A percentile compares a stretch with the other conserved stretches of the same genome.
Evolutionary conservation across 768 basidiomycete species (phyloP).

Genomic region (Peribolospora baueri): DNA sequence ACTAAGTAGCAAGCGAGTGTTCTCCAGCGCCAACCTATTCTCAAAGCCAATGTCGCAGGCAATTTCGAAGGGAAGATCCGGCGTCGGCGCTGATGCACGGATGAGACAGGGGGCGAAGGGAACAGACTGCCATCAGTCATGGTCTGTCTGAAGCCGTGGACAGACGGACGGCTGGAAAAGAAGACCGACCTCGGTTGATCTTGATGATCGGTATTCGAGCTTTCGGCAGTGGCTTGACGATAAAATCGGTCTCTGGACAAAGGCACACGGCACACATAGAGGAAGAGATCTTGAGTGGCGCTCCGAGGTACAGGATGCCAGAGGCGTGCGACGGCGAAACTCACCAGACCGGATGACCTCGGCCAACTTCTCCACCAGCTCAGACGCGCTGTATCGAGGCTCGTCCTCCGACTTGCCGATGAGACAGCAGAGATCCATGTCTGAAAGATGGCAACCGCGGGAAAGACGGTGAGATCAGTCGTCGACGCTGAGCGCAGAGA

Average conservation of each 20-base stretch:
- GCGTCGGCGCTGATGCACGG: conserved; percentile 25
- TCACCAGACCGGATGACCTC: conserved; percentile 76
- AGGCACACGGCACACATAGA: neutral
- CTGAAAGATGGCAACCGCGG: conserved; percentile 23
- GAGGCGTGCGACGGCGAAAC: conserved; percentile 15
- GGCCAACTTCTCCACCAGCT: conserved; percentile 82
- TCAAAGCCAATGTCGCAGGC: conserved; percentile 98
- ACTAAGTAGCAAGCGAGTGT: conserved; percentile 82
- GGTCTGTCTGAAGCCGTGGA: neutral
- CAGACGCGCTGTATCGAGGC: conserved; percentile 46
- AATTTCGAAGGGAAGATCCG: conserved; percentile 58
- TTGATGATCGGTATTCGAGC: conserved; percentile 98
- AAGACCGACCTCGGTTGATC: conserved; percentile 28
- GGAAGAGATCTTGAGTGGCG: neutral
- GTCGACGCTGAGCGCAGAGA: neutral
- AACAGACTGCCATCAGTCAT: neutral
- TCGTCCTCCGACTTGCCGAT: conserved; percentile 47
- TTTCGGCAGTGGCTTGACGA: conserved; percentile 84
- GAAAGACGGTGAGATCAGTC: neutral
- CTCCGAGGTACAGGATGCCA: conserved; percentile 2
- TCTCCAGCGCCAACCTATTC: conserved; percentile 87
- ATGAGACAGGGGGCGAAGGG: neutral
- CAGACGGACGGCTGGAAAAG: conserved; percentile 13
- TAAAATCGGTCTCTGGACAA: conserved; percentile 63
- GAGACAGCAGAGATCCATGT: conserved; percentile 96